phyloP scores from a whole-genome alignment of 139 green algal genomes.

The Asterochloris erici region DNA sequence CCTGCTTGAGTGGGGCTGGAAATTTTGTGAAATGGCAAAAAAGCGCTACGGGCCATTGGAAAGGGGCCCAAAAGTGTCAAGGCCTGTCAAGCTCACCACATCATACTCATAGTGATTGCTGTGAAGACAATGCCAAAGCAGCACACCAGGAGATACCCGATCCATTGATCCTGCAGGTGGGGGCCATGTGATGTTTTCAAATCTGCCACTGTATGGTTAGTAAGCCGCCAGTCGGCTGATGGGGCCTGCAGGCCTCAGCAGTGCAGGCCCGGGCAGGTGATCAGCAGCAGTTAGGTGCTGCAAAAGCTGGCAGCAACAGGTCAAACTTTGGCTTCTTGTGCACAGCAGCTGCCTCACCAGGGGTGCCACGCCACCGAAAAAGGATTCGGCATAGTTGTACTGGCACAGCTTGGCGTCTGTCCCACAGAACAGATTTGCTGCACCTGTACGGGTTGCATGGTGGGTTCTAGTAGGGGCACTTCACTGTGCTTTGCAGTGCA shows the following conservation, averaged over 20 bases:
- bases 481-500: no score
- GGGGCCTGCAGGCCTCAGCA: not conserved
- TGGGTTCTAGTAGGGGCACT: not conserved
- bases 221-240: no score
- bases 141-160: constrained; percentile 10
- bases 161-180: constrained; percentile 5
- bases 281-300: not conserved
- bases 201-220: no score
- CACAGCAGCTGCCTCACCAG: not conserved
- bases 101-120: not conserved
- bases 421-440: constrained; percentile 2
- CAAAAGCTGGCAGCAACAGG: not conserved
- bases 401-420: not conserved
- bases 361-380: constrained; percentile 11
- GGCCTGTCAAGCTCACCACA: no score
- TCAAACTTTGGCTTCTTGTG: not conserved
- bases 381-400: constrained; percentile 4
- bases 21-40: no score
- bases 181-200: not conserved
- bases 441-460: not conserved
- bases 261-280: no score
- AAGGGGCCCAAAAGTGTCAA: no score
- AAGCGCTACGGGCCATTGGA: no score
- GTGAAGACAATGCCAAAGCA: constrained; percentile 12
- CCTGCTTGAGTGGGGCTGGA: no score